Evolutionary conservation across 73 alveolate genomes (phyloP), one percentile per base, ranked within the genome.

Genomic region (Urostyla sp.): DNA sequence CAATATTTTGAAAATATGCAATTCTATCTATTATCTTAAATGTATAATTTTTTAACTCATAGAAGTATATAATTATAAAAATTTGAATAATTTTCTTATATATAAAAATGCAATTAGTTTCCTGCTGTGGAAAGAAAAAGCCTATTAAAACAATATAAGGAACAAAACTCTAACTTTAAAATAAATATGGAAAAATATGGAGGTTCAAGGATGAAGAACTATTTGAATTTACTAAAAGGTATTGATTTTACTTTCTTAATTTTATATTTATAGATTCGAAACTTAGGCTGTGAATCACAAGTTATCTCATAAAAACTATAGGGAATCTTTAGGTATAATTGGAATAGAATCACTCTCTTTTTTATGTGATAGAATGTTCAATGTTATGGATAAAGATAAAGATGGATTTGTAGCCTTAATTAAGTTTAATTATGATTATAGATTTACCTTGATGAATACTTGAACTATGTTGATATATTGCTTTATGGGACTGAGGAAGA

Each of bases 401-500:
- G 79, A 86, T 55, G 89, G 93, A 1, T 51, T 20, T 66, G 90
- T 80, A 80, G 69, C 78, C 13, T 6, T 1, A 6, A 3, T 56
- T 56, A 43, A 30, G 35, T 11, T n/a, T 50, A 23, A 5, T 60
- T 35, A 32, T 24, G 31, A 26, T 36, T 63, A n/a, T 46, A 72
- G 88, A 87, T 90, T 27, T 32, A 85, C 6, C 55, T 90, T 37
- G 90, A 49, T 1, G 96, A 90, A 31, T 90, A 85, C 45, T 49
- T 90, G 63, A 66, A 48, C 20, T 90, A 86, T 45, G 72, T 88
- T 85, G 96, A 90, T 57, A 78, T 73, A 21, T 52, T 90, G 56
- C 69, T 86, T 24, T 72, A 90, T 56, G 96, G 96, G 0, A 80
- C 89, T 13, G 87, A 77, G 38, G 93, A 86, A 4, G 94, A 90